Percentiles rank a stretch among this genome's conserved stretches.
These are phyloP conservation scores for Globisporangium alternatum DNA, from an alignment of 352 stramenopile species.

Conservation along the genomic window DNA sequence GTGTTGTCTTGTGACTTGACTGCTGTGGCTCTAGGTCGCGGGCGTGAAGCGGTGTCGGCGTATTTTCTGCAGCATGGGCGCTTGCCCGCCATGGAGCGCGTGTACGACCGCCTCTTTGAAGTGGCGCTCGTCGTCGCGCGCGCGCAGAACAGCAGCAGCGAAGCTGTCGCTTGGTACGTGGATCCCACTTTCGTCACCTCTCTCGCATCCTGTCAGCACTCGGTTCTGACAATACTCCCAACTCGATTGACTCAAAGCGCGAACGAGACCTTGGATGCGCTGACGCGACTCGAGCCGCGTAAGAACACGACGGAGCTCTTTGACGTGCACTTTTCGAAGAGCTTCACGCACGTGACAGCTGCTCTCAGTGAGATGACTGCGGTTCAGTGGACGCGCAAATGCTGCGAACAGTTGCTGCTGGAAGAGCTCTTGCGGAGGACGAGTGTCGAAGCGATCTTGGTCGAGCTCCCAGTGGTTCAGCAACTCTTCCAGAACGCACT, in stretches of 20 bases:
- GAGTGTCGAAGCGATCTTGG: conserved; percentile 8
- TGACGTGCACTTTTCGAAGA: conserved; percentile 25
- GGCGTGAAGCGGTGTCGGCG: conserved; percentile 42
- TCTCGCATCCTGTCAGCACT: conserved; percentile 8
- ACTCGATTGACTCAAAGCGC: conserved; percentile 19
- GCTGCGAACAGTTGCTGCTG: conserved; percentile 29
- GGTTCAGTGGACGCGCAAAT: conserved; percentile 35
- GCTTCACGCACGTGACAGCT: conserved; percentile 20
- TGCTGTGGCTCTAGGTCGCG: conserved; percentile 24
- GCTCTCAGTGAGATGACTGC: conserved; percentile 25
- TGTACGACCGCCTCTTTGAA: conserved; percentile 45
- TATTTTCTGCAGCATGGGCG: conserved; percentile 54
- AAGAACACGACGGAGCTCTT: conserved; percentile 24
- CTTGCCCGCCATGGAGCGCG: conserved; percentile 35
- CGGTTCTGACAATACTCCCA: not conserved
- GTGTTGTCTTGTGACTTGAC: not conserved
- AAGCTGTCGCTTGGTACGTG: conserved; percentile 20
- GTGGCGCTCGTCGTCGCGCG: conserved; percentile 28
- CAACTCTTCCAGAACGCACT: conserved; percentile 5
- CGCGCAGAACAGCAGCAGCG: not conserved
- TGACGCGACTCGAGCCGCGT: conserved; percentile 26
- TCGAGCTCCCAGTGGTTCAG: not conserved
- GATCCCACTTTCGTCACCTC: conserved; percentile 1
- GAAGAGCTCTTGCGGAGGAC: conserved; percentile 22
- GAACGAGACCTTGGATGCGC: conserved; percentile 20